These are phyloP conservation scores for Tilletia caries DNA, from an alignment of 1,284 basidiomycete genomes.

Conservation along the genomic window DNA sequence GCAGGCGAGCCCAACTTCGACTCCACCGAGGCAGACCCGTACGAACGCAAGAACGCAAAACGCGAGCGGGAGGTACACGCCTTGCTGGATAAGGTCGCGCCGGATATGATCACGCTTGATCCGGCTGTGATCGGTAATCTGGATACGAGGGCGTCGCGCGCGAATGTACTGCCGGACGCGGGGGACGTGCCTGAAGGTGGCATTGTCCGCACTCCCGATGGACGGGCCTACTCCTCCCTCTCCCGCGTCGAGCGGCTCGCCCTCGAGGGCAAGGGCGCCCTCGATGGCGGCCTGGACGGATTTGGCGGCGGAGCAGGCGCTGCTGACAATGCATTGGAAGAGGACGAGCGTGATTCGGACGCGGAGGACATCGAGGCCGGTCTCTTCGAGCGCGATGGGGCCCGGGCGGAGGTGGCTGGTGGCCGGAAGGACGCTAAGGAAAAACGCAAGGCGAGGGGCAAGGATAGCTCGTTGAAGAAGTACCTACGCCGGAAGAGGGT, in stretches of 20 bases:
- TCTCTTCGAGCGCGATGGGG: slow-evolving; percentile 16
- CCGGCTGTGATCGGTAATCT: slow-evolving; percentile 63
- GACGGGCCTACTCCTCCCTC: slow-evolving; percentile 43
- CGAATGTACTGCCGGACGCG: slow-evolving; percentile 57
- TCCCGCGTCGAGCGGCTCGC: slow-evolving; percentile 41
- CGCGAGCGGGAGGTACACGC: slow-evolving; percentile 86
- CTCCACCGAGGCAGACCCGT: slow-evolving; percentile 87
- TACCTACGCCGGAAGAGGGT: slow-evolving; percentile 47
- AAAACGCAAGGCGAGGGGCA: slow-evolving; percentile 45
- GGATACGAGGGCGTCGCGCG: slow-evolving; percentile 72
- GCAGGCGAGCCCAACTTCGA: slow-evolving; percentile 93
- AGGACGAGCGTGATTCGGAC: slow-evolving; percentile 13
- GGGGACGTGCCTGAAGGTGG: slow-evolving; percentile 56
- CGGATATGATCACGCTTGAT: slow-evolving; percentile 88
- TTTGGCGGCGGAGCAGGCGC: slow-evolving; percentile 16
- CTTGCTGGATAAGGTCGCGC: slow-evolving; percentile 90
- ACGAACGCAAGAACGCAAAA: slow-evolving; percentile 75
- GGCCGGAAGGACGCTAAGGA: slow-evolving; percentile 31
- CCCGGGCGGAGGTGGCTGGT: slow-evolving; percentile 17
- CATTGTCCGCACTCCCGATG: slow-evolving; percentile 31
- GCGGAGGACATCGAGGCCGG: slow-evolving; percentile 19
- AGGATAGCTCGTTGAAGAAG: slow-evolving; percentile 44
- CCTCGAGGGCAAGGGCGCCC: slow-evolving; percentile 29
- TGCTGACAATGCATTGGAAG: neutral
- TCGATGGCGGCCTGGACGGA: neutral